phyloP scores from a whole-genome alignment of 2,329 filamentous ascomycete species.

The Cercospora janseana region DNA sequence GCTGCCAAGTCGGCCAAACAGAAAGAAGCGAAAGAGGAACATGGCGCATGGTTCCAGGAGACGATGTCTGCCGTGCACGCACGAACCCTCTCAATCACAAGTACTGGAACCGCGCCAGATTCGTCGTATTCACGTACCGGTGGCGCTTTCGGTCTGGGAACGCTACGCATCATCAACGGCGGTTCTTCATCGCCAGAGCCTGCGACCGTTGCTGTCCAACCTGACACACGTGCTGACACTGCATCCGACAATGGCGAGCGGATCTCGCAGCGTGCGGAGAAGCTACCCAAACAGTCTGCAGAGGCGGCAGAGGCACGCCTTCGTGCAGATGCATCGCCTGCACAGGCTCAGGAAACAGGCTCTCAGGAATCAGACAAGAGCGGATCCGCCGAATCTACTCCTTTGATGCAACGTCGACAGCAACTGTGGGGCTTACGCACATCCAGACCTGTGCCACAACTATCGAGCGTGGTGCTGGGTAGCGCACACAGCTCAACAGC shows the following conservation, averaged over 20 bases:
- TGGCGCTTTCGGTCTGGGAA: conserved; percentile 45
- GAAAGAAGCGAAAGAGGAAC: conserved; percentile 12
- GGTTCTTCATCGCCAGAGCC: conserved; percentile 45
- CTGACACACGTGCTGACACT: too few relatives aligned
- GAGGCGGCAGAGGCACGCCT: neutral
- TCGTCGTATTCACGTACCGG: conserved; percentile 30
- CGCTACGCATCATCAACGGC: conserved; percentile 50
- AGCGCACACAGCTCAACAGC: neutral
- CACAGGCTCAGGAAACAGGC: too few relatives aligned
- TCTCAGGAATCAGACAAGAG: conserved; percentile 2
- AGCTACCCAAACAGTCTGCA: neutral
- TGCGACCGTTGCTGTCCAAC: too few relatives aligned
- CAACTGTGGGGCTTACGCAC: conserved; percentile 18
- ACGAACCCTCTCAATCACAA: conserved; percentile 27
- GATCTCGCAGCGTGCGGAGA: neutral
- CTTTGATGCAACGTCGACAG: conserved; percentile 14
- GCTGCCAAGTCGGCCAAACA: conserved; percentile 3
- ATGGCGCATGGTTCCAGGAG: conserved; percentile 20
- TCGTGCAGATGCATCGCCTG: conserved; percentile 4
- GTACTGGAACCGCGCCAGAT: conserved; percentile 42
- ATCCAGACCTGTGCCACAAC: conserved; percentile 3
- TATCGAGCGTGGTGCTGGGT: neutral
- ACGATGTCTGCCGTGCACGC: conserved; percentile 8
- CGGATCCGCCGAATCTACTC: neutral
- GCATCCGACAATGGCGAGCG: neutral